These are phyloP conservation scores for Prunus mira DNA, from an alignment of 306 rosid genomes.

Conservation along the genomic window DNA sequence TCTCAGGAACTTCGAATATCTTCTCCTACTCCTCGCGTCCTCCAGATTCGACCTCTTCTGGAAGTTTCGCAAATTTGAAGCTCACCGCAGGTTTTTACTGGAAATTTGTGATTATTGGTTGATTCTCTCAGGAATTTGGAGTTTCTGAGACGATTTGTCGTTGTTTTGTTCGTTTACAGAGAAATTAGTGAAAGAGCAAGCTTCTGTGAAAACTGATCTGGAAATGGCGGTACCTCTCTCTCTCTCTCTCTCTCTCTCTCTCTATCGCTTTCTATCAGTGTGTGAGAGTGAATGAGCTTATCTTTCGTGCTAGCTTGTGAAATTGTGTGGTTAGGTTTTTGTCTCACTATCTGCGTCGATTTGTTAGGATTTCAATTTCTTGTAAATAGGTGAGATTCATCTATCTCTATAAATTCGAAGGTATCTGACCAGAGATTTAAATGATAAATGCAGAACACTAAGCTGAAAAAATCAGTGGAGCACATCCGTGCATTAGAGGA, in stretches of 20 bases:
- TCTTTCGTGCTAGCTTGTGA: background rate
- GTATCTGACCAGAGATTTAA: background rate
- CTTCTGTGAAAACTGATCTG: slow-evolving; percentile 79
- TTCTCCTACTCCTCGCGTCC: slow-evolving; percentile 46
- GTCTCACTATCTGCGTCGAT: background rate
- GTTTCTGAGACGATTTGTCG: slow-evolving; percentile 14
- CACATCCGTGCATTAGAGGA: slow-evolving; percentile 64
- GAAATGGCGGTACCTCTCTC: slow-evolving; percentile 70
- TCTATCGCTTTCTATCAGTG: background rate
- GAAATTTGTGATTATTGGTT: slow-evolving; percentile 6
- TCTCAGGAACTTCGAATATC: slow-evolving; percentile 48
- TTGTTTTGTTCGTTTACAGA: slow-evolving; percentile 44
- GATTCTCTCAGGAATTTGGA: slow-evolving; percentile 22
- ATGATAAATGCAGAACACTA: slow-evolving; percentile 52
- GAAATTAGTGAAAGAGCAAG: slow-evolving; percentile 86
- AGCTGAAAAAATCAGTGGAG: slow-evolving; percentile 75
- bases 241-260: slow-evolving; percentile 6
- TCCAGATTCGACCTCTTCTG: slow-evolving; percentile 54
- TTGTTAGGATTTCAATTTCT: background rate
- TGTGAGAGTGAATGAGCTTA: background rate
- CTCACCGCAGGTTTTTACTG: slow-evolving; percentile 72
- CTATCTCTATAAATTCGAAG: slow-evolving; percentile 6
- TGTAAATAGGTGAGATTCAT: slow-evolving; percentile 6
- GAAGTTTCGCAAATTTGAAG: slow-evolving; percentile 77
- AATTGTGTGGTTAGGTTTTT: background rate